These are phyloP conservation scores for Ophidiomyces ophidiicola DNA, from an alignment of 2,329 filamentous ascomycete genomes.

Conservation along the genomic window DNA sequence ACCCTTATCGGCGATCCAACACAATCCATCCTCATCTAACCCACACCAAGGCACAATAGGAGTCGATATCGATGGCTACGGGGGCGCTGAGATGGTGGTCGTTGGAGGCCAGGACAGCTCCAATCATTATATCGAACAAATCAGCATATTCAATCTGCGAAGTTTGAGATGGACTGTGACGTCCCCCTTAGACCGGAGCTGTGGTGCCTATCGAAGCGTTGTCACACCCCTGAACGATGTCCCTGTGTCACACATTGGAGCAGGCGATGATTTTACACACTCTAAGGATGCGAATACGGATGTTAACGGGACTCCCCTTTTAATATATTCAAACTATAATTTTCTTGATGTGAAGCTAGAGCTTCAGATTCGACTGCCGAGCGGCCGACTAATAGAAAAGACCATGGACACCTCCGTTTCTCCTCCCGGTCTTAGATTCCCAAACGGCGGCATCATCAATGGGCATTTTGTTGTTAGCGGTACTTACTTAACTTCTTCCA, in stretches of 20 bases:
- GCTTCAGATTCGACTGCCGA: constrained; percentile 71
- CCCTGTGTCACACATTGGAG: constrained; percentile 35
- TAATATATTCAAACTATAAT: constrained; percentile 99
- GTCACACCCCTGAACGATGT: constrained; percentile 60
- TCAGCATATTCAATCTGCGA: constrained; percentile 92
- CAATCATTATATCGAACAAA: constrained; percentile 99
- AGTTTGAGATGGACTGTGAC: constrained; percentile 94
- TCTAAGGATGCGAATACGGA: constrained; percentile 25
- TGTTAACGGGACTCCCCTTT: constrained; percentile 52
- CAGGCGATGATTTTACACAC: constrained; percentile 28
- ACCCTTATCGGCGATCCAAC: constrained; percentile 72
- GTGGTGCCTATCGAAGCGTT: constrained; percentile 90
- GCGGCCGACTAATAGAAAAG: constrained; percentile 74
- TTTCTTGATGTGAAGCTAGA: constrained; percentile 95
- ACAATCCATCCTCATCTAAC: constrained; percentile 72
- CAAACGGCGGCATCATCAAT: constrained; percentile 89
- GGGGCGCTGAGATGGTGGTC: constrained; percentile 92
- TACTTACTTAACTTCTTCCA: constrained; percentile 92
- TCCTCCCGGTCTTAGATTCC: constrained; percentile 84
- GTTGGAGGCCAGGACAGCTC: constrained; percentile 91
- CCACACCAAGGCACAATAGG: constrained; percentile 81
- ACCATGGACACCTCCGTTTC: constrained; percentile 71
- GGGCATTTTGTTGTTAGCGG: constrained; percentile 95
- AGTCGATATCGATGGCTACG: constrained; percentile 75
- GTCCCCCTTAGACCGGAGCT: constrained; percentile 74